Conservation (phyloP, 139 green algal genomes). For the Chlamydomonas asymmetrica region DNA sequence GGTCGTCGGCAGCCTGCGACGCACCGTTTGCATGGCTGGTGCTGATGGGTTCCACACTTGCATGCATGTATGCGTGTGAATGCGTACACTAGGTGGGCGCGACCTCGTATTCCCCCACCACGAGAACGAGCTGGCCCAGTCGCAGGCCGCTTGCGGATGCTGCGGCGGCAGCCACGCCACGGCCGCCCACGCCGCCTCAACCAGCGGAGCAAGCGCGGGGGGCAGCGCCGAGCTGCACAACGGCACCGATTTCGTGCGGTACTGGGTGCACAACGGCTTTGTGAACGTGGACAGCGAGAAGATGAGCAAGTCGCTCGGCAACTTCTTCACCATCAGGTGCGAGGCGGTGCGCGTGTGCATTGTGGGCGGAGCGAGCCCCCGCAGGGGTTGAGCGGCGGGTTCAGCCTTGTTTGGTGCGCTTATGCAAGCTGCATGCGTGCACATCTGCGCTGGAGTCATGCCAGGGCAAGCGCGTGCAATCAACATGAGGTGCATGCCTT, state of each 20-base stretch:
- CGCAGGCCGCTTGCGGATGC: conserved; percentile 39
- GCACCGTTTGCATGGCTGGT: too few relatives aligned
- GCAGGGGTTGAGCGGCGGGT: too few relatives aligned
- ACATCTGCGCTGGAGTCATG: too few relatives aligned
- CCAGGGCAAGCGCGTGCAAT: too few relatives aligned
- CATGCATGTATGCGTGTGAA: neutral
- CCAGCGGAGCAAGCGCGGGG: neutral
- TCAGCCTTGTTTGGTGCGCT: too few relatives aligned
- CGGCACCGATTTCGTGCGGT: conserved; percentile 77
- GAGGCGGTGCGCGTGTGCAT: too few relatives aligned
- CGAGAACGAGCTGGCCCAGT: conserved; percentile 97
- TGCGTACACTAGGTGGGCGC: conserved; percentile 55
- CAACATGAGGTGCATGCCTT: too few relatives aligned
- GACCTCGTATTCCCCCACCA: conserved; percentile 96
- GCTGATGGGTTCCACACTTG: too few relatives aligned
- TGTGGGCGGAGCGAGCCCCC: too few relatives aligned
- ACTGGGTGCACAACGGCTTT: conserved; percentile 97
- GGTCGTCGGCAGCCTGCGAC: too few relatives aligned
- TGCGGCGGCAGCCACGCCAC: conserved; percentile 23
- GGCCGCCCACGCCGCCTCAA: neutral
- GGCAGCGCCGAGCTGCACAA: conserved; percentile 7
- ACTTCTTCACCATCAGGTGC: conserved; percentile 97
- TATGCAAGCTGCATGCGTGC: too few relatives aligned
- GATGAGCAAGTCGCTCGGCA: conserved; percentile 97
- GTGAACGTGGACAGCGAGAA: conserved; percentile 96